These are phyloP conservation scores for Xylaria telfairii DNA, from an alignment of 495 filamentous ascomycete species.

Conservation along the genomic window DNA sequence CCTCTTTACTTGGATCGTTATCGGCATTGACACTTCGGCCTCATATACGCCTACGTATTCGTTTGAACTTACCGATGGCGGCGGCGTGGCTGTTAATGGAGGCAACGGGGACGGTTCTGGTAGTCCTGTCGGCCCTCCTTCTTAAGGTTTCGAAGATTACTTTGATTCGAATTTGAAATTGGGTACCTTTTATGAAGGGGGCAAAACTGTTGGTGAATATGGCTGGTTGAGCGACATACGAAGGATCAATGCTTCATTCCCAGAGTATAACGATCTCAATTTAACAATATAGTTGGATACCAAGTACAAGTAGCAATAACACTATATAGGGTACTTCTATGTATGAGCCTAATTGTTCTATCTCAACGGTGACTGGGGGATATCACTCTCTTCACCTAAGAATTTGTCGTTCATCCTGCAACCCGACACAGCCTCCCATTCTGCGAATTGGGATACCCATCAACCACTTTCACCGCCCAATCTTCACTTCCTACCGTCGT, in stretches of 20 bases:
- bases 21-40: constrained; percentile 55
- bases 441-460: constrained; percentile 39
- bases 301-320: too few species aligned
- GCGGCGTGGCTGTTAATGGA: constrained; percentile 18
- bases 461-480: constrained; percentile 23
- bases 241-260: too few species aligned
- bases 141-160: not conserved
- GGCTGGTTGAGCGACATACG: not conserved
- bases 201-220: too few species aligned
- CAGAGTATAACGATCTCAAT: too few species aligned
- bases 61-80: constrained; percentile 23
- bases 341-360: not conserved
- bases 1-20: constrained; percentile 60
- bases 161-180: not conserved
- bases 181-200: not conserved
- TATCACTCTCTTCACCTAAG: not conserved
- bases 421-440: constrained; percentile 22
- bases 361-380: not conserved
- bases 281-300: too few species aligned
- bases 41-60: constrained; percentile 30
- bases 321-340: not conserved
- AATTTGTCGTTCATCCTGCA: not conserved
- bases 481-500: constrained; percentile 18
- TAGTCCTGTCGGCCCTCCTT: not conserved
- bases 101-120: not conserved